phyloP scores from a whole-genome alignment of 2,329 filamentous ascomycete species.

The Cyclaneusma minus region DNA sequence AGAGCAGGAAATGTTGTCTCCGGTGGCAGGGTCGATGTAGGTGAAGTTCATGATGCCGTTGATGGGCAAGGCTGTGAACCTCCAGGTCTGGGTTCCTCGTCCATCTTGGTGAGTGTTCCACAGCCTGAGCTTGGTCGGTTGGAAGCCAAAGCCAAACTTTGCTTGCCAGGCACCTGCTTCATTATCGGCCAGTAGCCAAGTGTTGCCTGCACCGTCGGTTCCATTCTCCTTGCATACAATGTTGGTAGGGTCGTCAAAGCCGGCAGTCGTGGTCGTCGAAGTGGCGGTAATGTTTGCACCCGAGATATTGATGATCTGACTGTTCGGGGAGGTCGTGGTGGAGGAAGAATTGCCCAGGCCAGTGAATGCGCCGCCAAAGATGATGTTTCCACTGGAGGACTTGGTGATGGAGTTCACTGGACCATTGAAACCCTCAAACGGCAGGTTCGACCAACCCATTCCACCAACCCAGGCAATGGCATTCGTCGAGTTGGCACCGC shows the following conservation, averaged over 20 bases:
- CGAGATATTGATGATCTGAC: constrained; percentile 71
- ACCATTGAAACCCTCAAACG: constrained; percentile 90
- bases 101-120: constrained; percentile 78
- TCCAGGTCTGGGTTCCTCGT: constrained; percentile 75
- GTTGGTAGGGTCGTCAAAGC: constrained; percentile 61
- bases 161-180: constrained; percentile 72
- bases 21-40: constrained; percentile 62
- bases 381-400: constrained; percentile 64
- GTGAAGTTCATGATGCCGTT: constrained; percentile 94
- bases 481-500: constrained; percentile 67
- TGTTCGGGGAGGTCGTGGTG: constrained; percentile 47
- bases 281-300: constrained; percentile 58
- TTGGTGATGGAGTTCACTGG: constrained; percentile 76
- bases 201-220: constrained; percentile 53
- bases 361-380: constrained; percentile 85
- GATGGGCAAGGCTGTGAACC: constrained; percentile 71
- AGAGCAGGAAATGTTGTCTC: constrained; percentile 57
- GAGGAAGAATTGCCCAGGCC: constrained; percentile 74
- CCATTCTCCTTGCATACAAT: constrained; percentile 66
- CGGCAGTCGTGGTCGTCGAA: constrained; percentile 42
- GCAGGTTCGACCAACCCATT: constrained; percentile 60
- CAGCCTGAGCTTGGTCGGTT: constrained; percentile 72
- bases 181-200: constrained; percentile 69
- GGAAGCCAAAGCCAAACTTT: constrained; percentile 67
- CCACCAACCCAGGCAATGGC: constrained; percentile 66